Evolutionary conservation across 2,329 filamentous ascomycete species (phyloP), one percentile per base, ranked within the genome.

Genomic region (Seiridium cupressi): DNA sequence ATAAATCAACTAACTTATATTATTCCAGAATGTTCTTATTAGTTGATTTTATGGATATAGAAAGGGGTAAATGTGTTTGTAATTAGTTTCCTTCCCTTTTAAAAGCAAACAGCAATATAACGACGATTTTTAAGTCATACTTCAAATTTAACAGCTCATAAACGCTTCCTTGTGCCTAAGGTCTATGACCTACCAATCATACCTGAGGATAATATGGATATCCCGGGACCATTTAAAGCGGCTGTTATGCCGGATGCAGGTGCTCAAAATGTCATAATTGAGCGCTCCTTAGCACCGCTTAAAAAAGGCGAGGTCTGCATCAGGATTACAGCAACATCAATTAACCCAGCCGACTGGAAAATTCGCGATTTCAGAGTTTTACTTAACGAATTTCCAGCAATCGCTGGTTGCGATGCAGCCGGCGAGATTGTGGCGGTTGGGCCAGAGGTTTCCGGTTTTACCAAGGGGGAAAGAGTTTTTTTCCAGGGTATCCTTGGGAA

Each of bases 261-360:
- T 31, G 62, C 61, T 26, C 57, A 65, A 11, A 49, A 66, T 49
- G 51, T 58, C 4, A 55, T 68, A 40, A 38, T 54, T 3, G 62
- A 64, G 31, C 67, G 68, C 31, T 62, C 64, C 32, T 48, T 61
- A 8, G 54, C 57, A 9, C 51, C 57, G 3, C 57, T 63, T 6
- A 44, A 57, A 49, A 44, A 46, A 8, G 54, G 55, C 8, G 62
- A 61, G 57, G 60, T 63, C 36, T 59, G 38, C 32, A 58, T 63
- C 51, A 61, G 58, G 60, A 63, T 63, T 48, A 61, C 57, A 11
- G 68, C 69, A 1, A 69, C 72, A 1, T 72, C 73, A 7, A 70
- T 74, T 51, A 75, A 75, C 73, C 60, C 68, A 57, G 58, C 73
- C 4, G 73, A 76, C 64, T 73, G 72, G 68, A 76, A 76, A 60